A percentile compares a stretch with the other conserved stretches of the same genome.
phyloP scores from a whole-genome alignment of 495 filamentous ascomycete species.

The Polyplosphaeria fusca region DNA sequence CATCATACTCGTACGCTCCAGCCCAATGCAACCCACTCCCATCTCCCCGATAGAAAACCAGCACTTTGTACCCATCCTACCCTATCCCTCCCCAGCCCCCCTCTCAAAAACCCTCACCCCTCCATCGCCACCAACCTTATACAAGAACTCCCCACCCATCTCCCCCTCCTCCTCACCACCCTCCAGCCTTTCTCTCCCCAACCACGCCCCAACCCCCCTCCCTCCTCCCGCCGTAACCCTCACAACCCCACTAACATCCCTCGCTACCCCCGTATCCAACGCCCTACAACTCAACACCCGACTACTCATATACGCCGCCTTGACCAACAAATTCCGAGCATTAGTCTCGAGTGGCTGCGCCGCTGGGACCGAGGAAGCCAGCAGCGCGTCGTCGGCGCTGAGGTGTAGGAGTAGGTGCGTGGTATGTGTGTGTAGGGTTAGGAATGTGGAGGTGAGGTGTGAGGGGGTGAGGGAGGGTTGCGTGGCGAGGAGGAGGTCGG shows the following conservation, averaged over 20 bases:
- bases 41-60: no score
- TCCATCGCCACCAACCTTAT: slow-evolving; percentile 57
- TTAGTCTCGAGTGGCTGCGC: slow-evolving; percentile 61
- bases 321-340: slow-evolving; percentile 66
- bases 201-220: slow-evolving; percentile 22
- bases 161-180: slow-evolving; percentile 37
- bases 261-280: slow-evolving; percentile 79
- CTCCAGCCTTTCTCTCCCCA: slow-evolving; percentile 34
- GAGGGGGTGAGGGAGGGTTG: slow-evolving; percentile 35
- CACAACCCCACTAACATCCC: slow-evolving; percentile 86
- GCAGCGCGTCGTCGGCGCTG: slow-evolving; percentile 54
- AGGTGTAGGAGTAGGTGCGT: slow-evolving; percentile 62
- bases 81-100: slow-evolving; percentile 45
- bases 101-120: slow-evolving; percentile 72
- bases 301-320: slow-evolving; percentile 69
- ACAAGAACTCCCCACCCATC: slow-evolving; percentile 65
- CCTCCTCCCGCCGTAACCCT: slow-evolving; percentile 55
- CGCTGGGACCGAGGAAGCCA: slow-evolving; percentile 41
- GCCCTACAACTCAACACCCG: slow-evolving; percentile 66
- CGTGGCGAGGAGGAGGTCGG: slow-evolving; percentile 52
- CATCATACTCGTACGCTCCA: no score
- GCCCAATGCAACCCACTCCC: no score
- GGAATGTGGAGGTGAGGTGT: slow-evolving; percentile 10
- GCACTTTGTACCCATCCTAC: no score
- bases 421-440: slow-evolving; percentile 43